Evolutionary conservation across 768 basidiomycete genomes (phyloP).

Genomic region (Amyloporia xantha): DNA sequence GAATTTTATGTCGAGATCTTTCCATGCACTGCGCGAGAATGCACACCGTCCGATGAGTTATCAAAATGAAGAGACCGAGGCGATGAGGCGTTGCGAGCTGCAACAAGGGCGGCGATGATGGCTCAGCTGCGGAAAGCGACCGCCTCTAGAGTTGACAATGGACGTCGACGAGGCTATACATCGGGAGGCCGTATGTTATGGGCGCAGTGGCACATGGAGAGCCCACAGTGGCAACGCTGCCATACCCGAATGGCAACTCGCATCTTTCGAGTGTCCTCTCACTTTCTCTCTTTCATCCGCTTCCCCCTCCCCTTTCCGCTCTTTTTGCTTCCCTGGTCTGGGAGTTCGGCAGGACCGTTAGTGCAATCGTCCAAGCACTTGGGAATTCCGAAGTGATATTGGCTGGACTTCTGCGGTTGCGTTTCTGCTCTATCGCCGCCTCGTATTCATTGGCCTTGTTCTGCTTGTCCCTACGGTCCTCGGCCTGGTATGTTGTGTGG

Average conservation of each 20-base stretch:
- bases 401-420: conserved; percentile 20
- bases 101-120: too few species aligned
- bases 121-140: too few species aligned
- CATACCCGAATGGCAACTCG: conserved; percentile 1
- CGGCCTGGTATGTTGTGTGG: not conserved
- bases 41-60: too few species aligned
- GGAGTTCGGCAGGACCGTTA: conserved; percentile 30
- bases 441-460: conserved; percentile 6
- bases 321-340: conserved; percentile 14
- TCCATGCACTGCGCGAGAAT: too few species aligned
- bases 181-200: too few species aligned
- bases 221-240: not conserved
- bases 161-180: too few species aligned
- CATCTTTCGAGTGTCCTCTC: conserved; percentile 1
- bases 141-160: too few species aligned
- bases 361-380: conserved; percentile 15
- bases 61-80: too few species aligned
- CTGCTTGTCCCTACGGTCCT: too few species aligned
- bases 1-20: too few species aligned
- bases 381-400: conserved; percentile 8
- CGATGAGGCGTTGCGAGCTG: too few species aligned
- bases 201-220: too few species aligned
- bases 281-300: conserved; percentile 18
- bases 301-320: conserved; percentile 19
- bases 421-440: conserved; percentile 37